Evolutionary conservation across 163 green algal species (phyloP).

Genomic region (Botryococcus braunii): DNA sequence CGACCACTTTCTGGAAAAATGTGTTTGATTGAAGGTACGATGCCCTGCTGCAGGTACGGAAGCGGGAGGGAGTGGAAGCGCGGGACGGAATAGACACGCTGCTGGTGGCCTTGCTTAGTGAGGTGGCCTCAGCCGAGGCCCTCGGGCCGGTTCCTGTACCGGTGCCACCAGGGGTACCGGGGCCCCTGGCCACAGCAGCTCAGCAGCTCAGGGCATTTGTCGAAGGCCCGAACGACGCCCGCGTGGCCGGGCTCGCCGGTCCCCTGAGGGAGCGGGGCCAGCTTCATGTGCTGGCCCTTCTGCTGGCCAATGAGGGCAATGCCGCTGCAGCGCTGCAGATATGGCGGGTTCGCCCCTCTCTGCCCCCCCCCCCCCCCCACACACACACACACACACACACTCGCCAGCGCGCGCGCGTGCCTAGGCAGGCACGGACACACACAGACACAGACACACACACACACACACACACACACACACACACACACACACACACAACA

Average conservation of each 20-base stretch:
- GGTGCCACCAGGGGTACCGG: too few relatives aligned
- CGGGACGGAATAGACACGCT: constrained; percentile 44
- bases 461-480: too few relatives aligned
- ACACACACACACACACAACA: too few relatives aligned
- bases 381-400: too few relatives aligned
- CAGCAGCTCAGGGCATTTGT: constrained; percentile 15
- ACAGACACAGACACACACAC: too few relatives aligned
- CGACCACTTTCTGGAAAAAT: too few relatives aligned
- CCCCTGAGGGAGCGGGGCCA: constrained; percentile 19
- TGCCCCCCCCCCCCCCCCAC: neutral
- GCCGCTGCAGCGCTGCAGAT: constrained; percentile 21
- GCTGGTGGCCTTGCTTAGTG: constrained; percentile 37
- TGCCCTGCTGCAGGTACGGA: constrained; percentile 30
- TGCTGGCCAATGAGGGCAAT: constrained; percentile 19
- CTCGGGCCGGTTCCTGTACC: too few relatives aligned
- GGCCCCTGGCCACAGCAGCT: too few relatives aligned
- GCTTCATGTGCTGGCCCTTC: constrained; percentile 32
- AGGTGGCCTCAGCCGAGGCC: constrained; percentile 13
- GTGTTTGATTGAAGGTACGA: too few relatives aligned
- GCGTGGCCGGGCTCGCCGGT: constrained; percentile 8
- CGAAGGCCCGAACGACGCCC: constrained; percentile 10
- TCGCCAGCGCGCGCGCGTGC: too few relatives aligned
- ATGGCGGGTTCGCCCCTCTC: constrained; percentile 23
- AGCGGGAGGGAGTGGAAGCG: constrained; percentile 18
- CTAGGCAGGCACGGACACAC: too few relatives aligned